Evolutionary conservation across 2,329 filamentous ascomycete species (phyloP).

Genomic region (Aureobasidium pullulans): DNA sequence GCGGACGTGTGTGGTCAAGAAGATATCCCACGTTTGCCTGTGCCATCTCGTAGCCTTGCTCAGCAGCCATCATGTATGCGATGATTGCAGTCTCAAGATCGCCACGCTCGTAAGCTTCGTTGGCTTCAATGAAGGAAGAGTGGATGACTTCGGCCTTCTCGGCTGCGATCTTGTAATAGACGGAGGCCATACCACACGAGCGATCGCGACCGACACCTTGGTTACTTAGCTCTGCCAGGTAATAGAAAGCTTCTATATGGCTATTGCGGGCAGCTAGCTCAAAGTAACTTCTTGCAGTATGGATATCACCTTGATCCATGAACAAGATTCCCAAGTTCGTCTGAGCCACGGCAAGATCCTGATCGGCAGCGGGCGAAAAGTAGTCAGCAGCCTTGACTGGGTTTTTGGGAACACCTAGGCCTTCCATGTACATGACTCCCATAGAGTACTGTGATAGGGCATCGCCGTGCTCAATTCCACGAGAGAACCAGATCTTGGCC

Average conservation of each 20-base stretch:
- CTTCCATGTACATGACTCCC: conserved; percentile 75
- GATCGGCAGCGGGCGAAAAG: conserved; percentile 72
- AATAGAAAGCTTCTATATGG: conserved; percentile 85
- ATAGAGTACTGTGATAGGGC: conserved; percentile 77
- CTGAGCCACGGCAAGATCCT: conserved; percentile 72
- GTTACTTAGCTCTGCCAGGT: conserved; percentile 79
- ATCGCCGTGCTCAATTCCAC: conserved; percentile 68
- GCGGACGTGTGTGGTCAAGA: conserved; percentile 56
- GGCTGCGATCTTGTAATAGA: conserved; percentile 82
- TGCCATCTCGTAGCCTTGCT: conserved; percentile 83
- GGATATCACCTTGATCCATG: conserved; percentile 80
- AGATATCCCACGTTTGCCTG: conserved; percentile 88
- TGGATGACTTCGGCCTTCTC: conserved; percentile 84
- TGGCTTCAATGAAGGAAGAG: conserved; percentile 75
- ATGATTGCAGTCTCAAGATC: conserved; percentile 75
- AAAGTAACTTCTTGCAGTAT: conserved; percentile 75
- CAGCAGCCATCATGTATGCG: conserved; percentile 77
- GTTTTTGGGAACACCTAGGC: conserved; percentile 65
- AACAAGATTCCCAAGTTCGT: conserved; percentile 78
- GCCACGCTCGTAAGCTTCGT: conserved; percentile 70
- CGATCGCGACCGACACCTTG: conserved; percentile 73
- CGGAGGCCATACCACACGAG: conserved; percentile 67
- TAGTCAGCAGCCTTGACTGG: conserved; percentile 64
- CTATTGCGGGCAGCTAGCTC: conserved; percentile 76
- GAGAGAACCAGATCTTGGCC: conserved; percentile 75